Evolutionary conservation across 1,139 yeast genomes (phyloP), one percentile per base, ranked within the genome.

Genomic region (Entelexis sorbosivorans): DNA sequence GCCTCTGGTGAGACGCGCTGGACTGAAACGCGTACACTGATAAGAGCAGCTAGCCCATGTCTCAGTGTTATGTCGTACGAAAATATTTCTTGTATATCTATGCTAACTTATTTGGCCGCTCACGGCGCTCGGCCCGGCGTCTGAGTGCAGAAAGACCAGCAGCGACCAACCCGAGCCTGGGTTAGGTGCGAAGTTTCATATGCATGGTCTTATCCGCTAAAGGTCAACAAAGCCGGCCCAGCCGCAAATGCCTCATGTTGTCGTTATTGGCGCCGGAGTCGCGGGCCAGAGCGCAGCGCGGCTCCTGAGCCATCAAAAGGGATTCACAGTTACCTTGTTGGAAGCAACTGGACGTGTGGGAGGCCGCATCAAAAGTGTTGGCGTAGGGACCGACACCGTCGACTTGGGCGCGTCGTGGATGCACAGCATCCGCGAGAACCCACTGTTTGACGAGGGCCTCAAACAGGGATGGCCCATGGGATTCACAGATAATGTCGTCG

Each of bases 401-500:
- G 73, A 71, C 14, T 49, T 64, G 2, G 96, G 96, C 0, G 95
- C 94, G 0, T 77, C 89, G 4, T 87, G 96, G 96, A 82, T 83
- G 60, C 96, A 87, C 63, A 95, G 86, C 60, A 78, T 87, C 0
- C 67, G 86, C 47, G 72, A 75, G 42, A 87, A 87, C 61, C 73
- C 73, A 6, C 71, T 83, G 9, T 85, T 80, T 60, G 77, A 78
- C 58, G 82, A 79, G 59, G 76, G 74, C 40, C 52, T 51, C n/a
- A n/a, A 64, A 3, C 64, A 64, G 17, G 20, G 36, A 1, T 53
- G 56, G 56, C 49, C 49, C 9, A 45, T 54, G 52, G 40, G 14
- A 11, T 51, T 40, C 51, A 54, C 54, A 7, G 57, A 54, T 31
- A 31, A 22, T 2, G 20, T 28, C 24, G 16, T 28, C 13, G 31